Evolutionary conservation across 768 basidiomycete genomes (phyloP).

Genomic region (Goffeauzyma gilvescens): DNA sequence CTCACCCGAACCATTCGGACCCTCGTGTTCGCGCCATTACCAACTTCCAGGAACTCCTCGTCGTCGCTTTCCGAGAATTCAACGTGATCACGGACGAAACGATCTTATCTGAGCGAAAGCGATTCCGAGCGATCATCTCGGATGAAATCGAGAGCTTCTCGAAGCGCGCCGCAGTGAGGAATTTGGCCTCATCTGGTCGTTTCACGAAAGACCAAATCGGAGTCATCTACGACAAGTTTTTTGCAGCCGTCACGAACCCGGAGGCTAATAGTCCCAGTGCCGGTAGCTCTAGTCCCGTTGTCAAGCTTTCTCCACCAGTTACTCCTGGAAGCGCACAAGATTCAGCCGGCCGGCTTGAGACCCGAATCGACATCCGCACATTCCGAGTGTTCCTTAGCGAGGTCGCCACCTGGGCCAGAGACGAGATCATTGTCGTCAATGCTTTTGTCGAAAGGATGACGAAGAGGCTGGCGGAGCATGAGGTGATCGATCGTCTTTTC

Average conservation of each 20-base stretch:
- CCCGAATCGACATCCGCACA: constrained; percentile 62
- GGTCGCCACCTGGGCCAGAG: constrained; percentile 83
- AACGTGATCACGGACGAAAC: constrained; percentile 88
- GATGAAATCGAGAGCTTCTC: constrained; percentile 85
- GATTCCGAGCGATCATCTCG: constrained; percentile 73
- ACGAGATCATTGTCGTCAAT: constrained; percentile 79
- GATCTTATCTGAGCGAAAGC: constrained; percentile 64
- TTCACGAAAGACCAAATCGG: constrained; percentile 77
- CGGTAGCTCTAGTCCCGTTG: too few relatives aligned
- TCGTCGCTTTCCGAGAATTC: constrained; percentile 95
- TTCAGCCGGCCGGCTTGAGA: constrained; percentile 63
- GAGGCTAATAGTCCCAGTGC: too few relatives aligned
- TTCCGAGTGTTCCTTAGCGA: constrained; percentile 81
- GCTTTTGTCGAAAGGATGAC: constrained; percentile 84
- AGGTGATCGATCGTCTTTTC: constrained; percentile 81
- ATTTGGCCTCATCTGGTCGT: constrained; percentile 55
- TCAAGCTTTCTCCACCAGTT: constrained; percentile 3
- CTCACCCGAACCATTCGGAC: constrained; percentile 72
- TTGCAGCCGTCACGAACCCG: constrained; percentile 31
- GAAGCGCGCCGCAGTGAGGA: constrained; percentile 74
- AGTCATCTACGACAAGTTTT: constrained; percentile 65
- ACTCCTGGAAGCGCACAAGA: constrained; percentile 30
- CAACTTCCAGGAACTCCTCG: constrained; percentile 86
- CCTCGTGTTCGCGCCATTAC: constrained; percentile 82
- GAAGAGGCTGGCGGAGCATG: constrained; percentile 81